Evolutionary conservation across 2,329 filamentous ascomycete species (phyloP), one percentile per base, ranked within the genome.

Genomic region (Fusarium nisikadoi): DNA sequence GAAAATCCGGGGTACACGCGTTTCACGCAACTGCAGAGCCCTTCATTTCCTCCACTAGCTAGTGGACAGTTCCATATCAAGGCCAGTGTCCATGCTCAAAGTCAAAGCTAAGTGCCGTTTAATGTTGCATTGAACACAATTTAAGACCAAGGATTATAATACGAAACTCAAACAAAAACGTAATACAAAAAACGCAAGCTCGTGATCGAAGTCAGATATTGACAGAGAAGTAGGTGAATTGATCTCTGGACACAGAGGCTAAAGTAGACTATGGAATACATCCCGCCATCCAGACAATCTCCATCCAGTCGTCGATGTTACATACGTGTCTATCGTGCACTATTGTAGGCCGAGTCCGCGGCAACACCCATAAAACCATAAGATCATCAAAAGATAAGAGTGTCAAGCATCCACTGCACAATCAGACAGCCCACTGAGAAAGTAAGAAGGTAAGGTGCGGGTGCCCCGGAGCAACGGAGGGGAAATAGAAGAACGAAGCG

Each of bases 291-390:
- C 64, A 68, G 45, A 62, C 41, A 54, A 61, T 58, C 52, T 62
- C 59, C 41, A 70, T 70, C 69, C 43, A 62, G 54, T 70, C 65
- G 42, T 72, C 66, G 70, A 65, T 70, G 66, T 66, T 72, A 59
- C 60, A 52, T 66, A 49, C 68, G 46, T 67, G 29, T 68, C 36
- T 71, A 67, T 73, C 70, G 60, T 72, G 52, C 41, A 72, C 65
- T 62, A 62, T 66, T 53, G 69, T 72, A 42, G n/a, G 42, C 57
- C 52, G 55, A 29, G 5, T 49, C 39, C 14, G 31, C 50, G 65
- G 56, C 60, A 72, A 41, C 29, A 59, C 57, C 70, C 70, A 62
- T 73, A 52, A 79, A 33, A 35, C 49, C 66, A 38, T 70, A 65
- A 70, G 50, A 71, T 67, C 68, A 46, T 70, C 25, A 62, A 47